Conservation (phyloP, 2,329 filamentous ascomycete genomes). For the Aureobasidium sp. region DNA sequence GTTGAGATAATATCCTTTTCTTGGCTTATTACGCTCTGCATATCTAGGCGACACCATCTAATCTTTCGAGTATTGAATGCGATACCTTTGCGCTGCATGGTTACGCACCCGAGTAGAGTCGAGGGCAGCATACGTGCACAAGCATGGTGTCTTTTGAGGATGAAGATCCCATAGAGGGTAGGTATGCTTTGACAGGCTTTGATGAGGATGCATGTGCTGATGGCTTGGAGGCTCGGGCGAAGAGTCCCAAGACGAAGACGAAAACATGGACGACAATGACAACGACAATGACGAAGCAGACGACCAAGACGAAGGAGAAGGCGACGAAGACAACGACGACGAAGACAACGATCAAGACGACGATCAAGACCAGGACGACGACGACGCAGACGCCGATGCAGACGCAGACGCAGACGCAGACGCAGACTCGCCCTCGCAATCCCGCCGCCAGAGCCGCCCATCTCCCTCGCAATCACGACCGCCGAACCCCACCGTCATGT, state of each 20-base stretch:
- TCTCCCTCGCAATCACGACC: slow-evolving; percentile 24
- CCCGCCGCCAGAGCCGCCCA: slow-evolving; percentile 30
- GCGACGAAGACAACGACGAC: slow-evolving; percentile 31
- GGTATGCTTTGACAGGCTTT: too few relatives aligned
- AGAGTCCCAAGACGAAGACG: slow-evolving; percentile 38
- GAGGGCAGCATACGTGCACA: neutral
- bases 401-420: slow-evolving; percentile 38
- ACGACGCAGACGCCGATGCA: slow-evolving; percentile 29
- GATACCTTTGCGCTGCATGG: slow-evolving; percentile 29
- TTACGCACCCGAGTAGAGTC: neutral
- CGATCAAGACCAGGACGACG: slow-evolving; percentile 33
- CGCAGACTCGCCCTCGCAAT: slow-evolving; percentile 36
- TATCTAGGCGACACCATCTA: neutral
- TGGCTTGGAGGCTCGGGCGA: slow-evolving; percentile 30
- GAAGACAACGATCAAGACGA: slow-evolving; percentile 35
- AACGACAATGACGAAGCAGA: slow-evolving; percentile 28
- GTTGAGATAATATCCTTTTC: neutral
- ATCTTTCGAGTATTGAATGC: neutral
- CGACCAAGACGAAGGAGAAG: slow-evolving; percentile 31
- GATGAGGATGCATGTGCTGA: neutral
- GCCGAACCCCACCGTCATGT: slow-evolving; percentile 42
- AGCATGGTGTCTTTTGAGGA: slow-evolving; percentile 43
- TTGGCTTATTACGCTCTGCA: too few relatives aligned
- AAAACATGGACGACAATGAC: slow-evolving; percentile 37
- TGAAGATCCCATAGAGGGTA: slow-evolving; percentile 31